phyloP scores from a whole-genome alignment of 345 rosid genomes.

The Lepidium sativum region DNA sequence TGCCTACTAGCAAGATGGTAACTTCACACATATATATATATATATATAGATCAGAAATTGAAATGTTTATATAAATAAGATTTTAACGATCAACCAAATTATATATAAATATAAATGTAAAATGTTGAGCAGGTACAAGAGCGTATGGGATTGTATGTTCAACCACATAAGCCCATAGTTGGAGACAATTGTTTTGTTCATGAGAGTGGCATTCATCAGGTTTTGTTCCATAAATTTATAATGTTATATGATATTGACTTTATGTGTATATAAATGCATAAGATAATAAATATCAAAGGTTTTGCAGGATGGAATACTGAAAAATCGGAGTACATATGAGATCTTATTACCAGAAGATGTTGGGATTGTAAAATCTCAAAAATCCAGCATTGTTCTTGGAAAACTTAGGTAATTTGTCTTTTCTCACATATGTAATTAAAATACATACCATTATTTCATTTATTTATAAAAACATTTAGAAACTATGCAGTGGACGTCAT shows the following conservation, averaged over 20 bases:
- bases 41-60: background rate
- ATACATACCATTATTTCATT: background rate
- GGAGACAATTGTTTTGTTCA: constrained; percentile 91
- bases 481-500: constrained; percentile 69
- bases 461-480: background rate
- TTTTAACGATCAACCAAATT: too few relatives aligned
- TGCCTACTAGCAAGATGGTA: constrained; percentile 90
- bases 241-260: background rate
- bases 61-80: background rate
- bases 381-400: constrained; percentile 76
- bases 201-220: constrained; percentile 77
- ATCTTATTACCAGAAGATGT: constrained; percentile 79
- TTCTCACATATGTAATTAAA: background rate
- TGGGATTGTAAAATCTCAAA: constrained; percentile 59
- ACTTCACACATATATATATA: background rate
- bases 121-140: constrained; percentile 61
- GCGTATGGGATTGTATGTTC: constrained; percentile 58
- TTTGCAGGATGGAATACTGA: constrained; percentile 82
- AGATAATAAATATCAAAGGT: background rate
- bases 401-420: constrained; percentile 49
- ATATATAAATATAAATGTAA: background rate
- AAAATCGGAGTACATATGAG: constrained; percentile 83
- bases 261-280: background rate
- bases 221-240: background rate
- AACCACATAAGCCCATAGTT: constrained; percentile 92